A percentile compares a stretch with the other conserved stretches of the same genome.
Conservation (phyloP, 2,329 filamentous ascomycete species). For the Colletotrichum camelliae region DNA sequence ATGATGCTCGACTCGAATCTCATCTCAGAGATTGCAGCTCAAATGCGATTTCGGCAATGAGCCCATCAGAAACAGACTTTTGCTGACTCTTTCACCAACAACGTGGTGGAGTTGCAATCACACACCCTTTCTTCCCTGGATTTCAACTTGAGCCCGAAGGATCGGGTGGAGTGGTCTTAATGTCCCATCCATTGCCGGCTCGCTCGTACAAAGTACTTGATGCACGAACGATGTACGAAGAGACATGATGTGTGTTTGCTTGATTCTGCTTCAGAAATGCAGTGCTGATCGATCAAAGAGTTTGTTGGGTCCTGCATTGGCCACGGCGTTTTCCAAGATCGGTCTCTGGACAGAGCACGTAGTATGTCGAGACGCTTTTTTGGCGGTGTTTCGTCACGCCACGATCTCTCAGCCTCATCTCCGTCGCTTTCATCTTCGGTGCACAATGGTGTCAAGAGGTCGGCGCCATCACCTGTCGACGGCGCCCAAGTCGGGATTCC, state of each 20-base stretch:
- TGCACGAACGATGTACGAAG: background rate
- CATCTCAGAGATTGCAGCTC: background rate
- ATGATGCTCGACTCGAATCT: background rate
- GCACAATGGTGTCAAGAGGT: background rate
- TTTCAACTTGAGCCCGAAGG: conserved; percentile 14
- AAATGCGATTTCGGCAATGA: background rate
- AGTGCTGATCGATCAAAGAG: background rate
- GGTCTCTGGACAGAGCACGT: background rate
- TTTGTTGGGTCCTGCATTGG: background rate
- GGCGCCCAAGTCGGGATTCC: background rate
- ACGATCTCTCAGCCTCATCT: background rate
- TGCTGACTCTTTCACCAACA: background rate
- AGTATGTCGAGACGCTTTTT: background rate
- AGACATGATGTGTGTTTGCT: background rate
- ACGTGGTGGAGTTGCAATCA: background rate
- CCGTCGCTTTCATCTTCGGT: background rate
- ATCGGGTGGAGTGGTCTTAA: background rate
- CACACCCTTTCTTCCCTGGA: background rate
- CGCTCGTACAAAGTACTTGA: background rate
- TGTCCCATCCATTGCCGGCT: background rate
- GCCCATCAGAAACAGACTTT: background rate
- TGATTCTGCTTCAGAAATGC: background rate
- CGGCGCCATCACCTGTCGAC: background rate
- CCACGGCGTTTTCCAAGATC: background rate
- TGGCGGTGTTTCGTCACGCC: background rate